Evolutionary conservation across 2,329 filamentous ascomycete genomes (phyloP).

Genomic region (Penicillium fuscoglaucum): DNA sequence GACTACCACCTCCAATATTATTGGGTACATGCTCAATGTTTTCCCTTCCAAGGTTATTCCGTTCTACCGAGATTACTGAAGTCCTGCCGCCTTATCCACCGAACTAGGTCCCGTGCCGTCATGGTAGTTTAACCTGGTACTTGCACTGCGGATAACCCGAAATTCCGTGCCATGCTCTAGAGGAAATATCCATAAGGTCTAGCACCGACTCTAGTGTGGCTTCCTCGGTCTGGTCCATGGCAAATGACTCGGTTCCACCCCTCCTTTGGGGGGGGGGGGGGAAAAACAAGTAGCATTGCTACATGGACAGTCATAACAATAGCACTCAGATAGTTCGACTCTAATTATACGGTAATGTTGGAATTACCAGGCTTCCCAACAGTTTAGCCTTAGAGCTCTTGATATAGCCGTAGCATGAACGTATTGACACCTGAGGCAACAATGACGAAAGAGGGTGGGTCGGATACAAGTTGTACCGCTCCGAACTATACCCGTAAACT

Average conservation of each 20-base stretch:
- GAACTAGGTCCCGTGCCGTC: not conserved
- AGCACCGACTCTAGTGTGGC: not conserved
- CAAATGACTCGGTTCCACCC: not conserved
- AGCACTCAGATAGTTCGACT: not conserved
- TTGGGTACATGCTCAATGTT: not conserved
- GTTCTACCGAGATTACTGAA: slow-evolving; percentile 5
- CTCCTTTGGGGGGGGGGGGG: not conserved
- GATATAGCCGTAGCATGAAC: not conserved
- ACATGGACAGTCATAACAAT: too few relatives aligned
- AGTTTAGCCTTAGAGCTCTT: too few relatives aligned
- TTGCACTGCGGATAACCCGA: slow-evolving; percentile 14
- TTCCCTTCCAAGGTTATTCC: not conserved
- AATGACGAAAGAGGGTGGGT: not conserved
- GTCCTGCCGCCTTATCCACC: slow-evolving; percentile 7
- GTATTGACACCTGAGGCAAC: not conserved
- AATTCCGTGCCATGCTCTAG: slow-evolving; percentile 8
- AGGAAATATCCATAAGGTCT: not conserved
- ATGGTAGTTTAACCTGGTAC: slow-evolving; percentile 21
- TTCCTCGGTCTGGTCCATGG: not conserved
- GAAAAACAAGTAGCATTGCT: not conserved
- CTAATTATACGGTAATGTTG: too few relatives aligned
- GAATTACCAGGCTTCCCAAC: too few relatives aligned
- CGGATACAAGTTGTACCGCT: not conserved
- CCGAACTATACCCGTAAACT: slow-evolving; percentile 3
- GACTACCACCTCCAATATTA: not conserved